Base-by-base conservation (phyloP, 148 eudicot species). In the Vaccinium myrtillus region DNA sequence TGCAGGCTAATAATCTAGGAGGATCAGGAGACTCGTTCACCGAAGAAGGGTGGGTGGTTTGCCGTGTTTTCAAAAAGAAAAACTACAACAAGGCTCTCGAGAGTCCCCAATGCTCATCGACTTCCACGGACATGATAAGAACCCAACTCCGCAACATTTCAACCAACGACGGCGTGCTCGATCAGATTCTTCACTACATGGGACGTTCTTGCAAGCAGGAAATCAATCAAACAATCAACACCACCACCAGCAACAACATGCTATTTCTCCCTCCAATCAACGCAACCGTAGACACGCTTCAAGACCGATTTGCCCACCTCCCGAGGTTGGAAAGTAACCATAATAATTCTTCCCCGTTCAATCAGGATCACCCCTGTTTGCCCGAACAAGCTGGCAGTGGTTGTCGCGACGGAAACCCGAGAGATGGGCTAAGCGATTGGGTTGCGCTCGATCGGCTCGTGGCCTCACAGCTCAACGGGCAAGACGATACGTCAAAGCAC, bases 11-110 rank as follows among this genome's bases (percentile, higher is more conserved):
- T 11, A 84, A 49, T 53, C 58, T 48, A 59, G 86, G 77, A 25
- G 88, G 79, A 54, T 83, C 78, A 56, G 88, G 79, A 43, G 36
- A 76, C 0, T 15, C 77, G 23, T 51, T 81, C 3, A 11, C 82
- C 2, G 91, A 91, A 58, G 91, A 89, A 55, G 93, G 93, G 11
- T 91, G 93, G 91, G 93, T 91, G 77, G 91, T 91, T 16, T 91
- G 93, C 75, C 90, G 91, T 1, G 86, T 91, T 36, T 91, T 91
- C 85, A 90, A 86, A 61, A 91, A 91, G 91, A 91, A 90, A 69
- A 91, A 91, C 83, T 89, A 90, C 82, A 87, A 87, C 79, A 89
- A 86, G 74, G 86, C 85, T 6, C 87, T 87, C 0, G 88, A 86
- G 65, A 56, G 70, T 16, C 27, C 63, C 59, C 86, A 61, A 9